A percentile compares a stretch with the other conserved stretches of the same genome.
Conservation (phyloP, 306 rosid genomes). For the Dalbergia cultrata region DNA sequence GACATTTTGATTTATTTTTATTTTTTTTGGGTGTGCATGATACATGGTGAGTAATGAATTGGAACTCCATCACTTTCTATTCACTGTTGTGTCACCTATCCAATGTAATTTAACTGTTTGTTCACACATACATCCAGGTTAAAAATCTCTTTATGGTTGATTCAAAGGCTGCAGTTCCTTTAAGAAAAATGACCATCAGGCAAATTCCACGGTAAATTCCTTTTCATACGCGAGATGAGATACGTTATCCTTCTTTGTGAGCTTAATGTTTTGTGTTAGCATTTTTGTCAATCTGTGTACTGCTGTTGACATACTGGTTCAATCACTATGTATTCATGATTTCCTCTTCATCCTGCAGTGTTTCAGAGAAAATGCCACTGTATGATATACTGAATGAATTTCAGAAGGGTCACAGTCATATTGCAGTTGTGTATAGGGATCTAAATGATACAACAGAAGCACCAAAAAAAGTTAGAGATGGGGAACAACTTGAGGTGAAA, state of each 20-base stretch:
- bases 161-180: conserved; percentile 70
- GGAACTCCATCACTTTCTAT: conserved; percentile 21
- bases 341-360: conserved; percentile 64
- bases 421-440: conserved; percentile 91
- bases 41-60: conserved; percentile 9
- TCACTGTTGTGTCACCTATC: no score
- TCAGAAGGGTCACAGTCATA: conserved; percentile 99
- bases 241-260: conserved; percentile 21
- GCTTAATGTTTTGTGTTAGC: conserved; percentile 17
- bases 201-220: conserved; percentile 86
- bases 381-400: conserved; percentile 96
- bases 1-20: conserved; percentile 1
- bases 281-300: conserved; percentile 26
- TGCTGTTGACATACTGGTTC: conserved; percentile 19
- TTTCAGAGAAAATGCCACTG: conserved; percentile 94
- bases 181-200: conserved; percentile 84
- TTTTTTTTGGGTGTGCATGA: neutral
- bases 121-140: conserved; percentile 65
- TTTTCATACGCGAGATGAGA: conserved; percentile 32
- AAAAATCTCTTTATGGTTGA: conserved; percentile 91
- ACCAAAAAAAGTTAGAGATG: conserved; percentile 54
- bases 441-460: conserved; percentile 64
- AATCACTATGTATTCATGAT: conserved; percentile 27
- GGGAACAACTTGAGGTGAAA: conserved; percentile 55
- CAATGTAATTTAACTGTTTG: conserved; percentile 28